Base-by-base conservation (phyloP, 768 basidiomycete genomes). In the Naganishia vaughanmartiniae region DNA sequence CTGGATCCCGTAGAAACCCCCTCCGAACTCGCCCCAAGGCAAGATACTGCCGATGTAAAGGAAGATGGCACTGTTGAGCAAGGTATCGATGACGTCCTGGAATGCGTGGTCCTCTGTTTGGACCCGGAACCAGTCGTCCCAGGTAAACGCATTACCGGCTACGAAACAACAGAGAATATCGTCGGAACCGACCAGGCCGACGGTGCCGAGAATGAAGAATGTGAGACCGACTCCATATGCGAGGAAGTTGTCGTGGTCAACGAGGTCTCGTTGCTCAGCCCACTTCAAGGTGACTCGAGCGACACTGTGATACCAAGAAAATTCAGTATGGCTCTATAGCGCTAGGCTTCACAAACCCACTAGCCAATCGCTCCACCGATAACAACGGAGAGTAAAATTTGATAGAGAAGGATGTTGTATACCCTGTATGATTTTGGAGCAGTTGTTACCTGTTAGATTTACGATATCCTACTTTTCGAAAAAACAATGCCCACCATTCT, bases 221-320 rank as follows among this genome's bases (percentile, higher is more conserved):
- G 80, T 72, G 56, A 83, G 71, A 70, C 81, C 78, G 71, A 84
- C 79, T 60, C 82, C 76, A 76, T 81, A 79, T 30, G 78, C 76
- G 7, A 84, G 66, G 73, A 83, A 83, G 0, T 76, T 77, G 65
- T 83, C 82, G 73, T 83, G 83, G 67, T 83, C 83, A 71, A 83
- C 81, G 3, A 81, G 65, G 28, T 74, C 51, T 11, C 73, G 72
- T 26, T 72, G 48, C 55, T 79, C 75, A 9, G 77, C 76, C 24
- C 60, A 75, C 57, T 76, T 79, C 67, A 82, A 73, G 19, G 76
- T 72, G 53, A 73, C 76, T 0, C 77, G 69, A 9, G 77, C 80
- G 53, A 79, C 17, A 55, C 73, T 71, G 54, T 39, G 4, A 42
- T 48, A 45, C 11, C 9, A 55, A 24, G 67, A 21, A 30, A 10